Evolutionary conservation across 2,329 filamentous ascomycete species (phyloP).

Genomic region (Exophiala mesophila): DNA sequence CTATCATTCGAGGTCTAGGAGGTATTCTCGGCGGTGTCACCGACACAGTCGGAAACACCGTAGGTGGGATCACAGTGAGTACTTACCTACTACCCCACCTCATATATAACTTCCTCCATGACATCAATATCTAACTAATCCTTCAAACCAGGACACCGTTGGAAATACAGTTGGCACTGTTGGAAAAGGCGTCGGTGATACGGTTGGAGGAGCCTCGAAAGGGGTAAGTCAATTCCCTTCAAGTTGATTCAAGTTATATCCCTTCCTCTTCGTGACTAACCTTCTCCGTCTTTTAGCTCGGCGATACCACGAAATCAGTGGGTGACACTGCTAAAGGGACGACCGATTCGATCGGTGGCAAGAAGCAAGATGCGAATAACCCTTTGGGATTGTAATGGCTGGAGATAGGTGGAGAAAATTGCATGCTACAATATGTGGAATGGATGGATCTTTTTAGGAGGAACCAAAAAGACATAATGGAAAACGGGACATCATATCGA

Average conservation of each 20-base stretch:
- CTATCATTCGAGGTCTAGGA: constrained; percentile 4
- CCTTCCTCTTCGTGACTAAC: background rate
- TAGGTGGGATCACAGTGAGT: constrained; percentile 25
- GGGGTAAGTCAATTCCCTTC: constrained; percentile 12
- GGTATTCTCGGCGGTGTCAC: constrained; percentile 30
- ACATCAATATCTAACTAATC: constrained; percentile 13
- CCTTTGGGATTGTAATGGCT: constrained; percentile 27
- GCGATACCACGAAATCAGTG: constrained; percentile 19
- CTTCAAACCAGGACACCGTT: constrained; percentile 17
- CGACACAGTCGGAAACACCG: constrained; percentile 31
- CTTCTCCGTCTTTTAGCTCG: constrained; percentile 7
- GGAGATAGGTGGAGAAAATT: too few species aligned
- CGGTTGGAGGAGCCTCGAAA: constrained; percentile 23
- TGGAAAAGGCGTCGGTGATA: constrained; percentile 29
- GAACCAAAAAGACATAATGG: too few species aligned
- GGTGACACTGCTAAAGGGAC: constrained; percentile 16
- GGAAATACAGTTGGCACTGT: constrained; percentile 31
- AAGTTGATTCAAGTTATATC: background rate
- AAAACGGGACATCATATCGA: too few species aligned
- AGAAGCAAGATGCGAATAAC: constrained; percentile 27
- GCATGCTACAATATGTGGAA: too few species aligned
- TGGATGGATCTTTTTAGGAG: too few species aligned
- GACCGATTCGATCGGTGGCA: constrained; percentile 21
- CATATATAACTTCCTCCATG: background rate
- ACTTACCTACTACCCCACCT: background rate